Evolutionary conservation across 768 basidiomycete genomes (phyloP), one percentile per base, ranked within the genome.

Genomic region (Lepiota subincarnata): DNA sequence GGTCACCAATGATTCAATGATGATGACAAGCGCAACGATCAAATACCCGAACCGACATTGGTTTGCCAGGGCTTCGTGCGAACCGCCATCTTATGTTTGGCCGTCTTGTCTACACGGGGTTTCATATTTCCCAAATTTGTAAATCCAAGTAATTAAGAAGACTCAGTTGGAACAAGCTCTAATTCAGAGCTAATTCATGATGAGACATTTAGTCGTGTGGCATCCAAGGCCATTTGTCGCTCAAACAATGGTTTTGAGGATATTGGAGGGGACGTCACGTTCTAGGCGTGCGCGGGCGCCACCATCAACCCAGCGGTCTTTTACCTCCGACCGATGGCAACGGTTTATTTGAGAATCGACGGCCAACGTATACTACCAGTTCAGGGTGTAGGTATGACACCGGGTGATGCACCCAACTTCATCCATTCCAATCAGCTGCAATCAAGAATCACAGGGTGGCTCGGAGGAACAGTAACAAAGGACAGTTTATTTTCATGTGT

Each of bases 11-110:
- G 40, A 50, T 26, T 20, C 12, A 35, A 26, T n/a, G 16, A 19
- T 8, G 10, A 50, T 50, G 37, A 50, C 50, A 50, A 19, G 22
- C n/a, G 12, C 39, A 50, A 36, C 28, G 19, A 48, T 41, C 50
- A 34, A 50, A 42, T 43, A 14, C 18, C 40, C 39, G 11, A 24
- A 12, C 12, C 16, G 11, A 13, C 11, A 35, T 35, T 50, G 38
- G 38, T 22, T 24, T 44, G 10, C 20, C 24, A 12, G 13, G 19
- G 35, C 31, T 47, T 35, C 19, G 45, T 35, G 16, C 19, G 14
- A 11, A 24, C 4, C 19, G 8, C 11, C 26, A 24, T 44, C 24
- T 28, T 45, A 14, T 45, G 20, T 26, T 24, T 38, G 20, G 47
- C 35, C 35, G 18, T 12, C 35, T 14, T 19, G 46, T 48, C 18